Evolutionary conservation across 345 rosid species (phyloP), one percentile per base, ranked within the genome.

Genomic region (Eucalyptus pauciflora): DNA sequence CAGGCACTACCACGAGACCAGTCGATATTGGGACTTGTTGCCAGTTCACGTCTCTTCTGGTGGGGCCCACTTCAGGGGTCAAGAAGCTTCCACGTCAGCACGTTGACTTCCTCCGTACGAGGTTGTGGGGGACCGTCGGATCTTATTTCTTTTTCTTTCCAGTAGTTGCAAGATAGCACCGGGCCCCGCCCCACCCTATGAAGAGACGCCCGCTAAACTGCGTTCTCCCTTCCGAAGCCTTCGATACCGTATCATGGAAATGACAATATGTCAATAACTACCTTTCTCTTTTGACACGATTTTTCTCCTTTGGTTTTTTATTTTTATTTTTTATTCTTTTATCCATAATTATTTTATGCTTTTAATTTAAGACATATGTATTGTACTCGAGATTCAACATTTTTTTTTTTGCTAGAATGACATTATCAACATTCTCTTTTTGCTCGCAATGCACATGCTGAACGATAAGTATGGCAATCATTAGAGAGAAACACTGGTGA

Each of bases 71-170:
- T 13, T 7, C 80, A 4, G 31, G 27, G 7, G 81, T 91, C 92
- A 4, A 25, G 89, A 91, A 91, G 62, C 76, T 88, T 90, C 92
- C 92, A 88, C 89, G 89, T 71, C 46, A 18, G 56, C 88, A 76
- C 1, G 8, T 52, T 18, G 25, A 18, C 20, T 10, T 17, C 16
- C 18, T 20, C 83, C 4, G 81, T 10, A 71, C 13, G 62, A 56
- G 27, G 60, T 56, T 22, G 24, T 22, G 79, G 22, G 27, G 62
- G 88, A 87, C 86, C 90, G 46, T 58, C 14, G 1, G 88, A 64
- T 90, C 50, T 52, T 16, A 1, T 52, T 17, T 18, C 4, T 9
- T 76, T 18, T 48, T 29, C 2, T 56, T 52, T 52, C 18, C 56
- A 14, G 76, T 37, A 87, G 49, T 50, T 7, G 17, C 58, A 86